Base-by-base conservation (phyloP, 345 rosid species). In the Gossypium arboreum region DNA sequence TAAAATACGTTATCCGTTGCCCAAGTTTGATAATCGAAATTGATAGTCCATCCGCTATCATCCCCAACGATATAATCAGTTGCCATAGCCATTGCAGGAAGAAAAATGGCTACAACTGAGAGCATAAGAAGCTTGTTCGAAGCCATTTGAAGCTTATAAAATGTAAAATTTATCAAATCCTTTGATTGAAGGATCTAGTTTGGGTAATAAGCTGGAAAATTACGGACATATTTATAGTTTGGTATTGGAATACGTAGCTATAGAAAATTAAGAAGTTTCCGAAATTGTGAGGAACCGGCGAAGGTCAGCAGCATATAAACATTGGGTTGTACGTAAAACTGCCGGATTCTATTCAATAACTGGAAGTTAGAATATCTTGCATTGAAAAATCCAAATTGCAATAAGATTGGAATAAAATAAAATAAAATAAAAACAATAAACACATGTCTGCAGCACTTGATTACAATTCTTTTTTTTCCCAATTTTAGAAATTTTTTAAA, bases 51-150 rank as follows among this genome's bases (percentile, higher is more conserved):
- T 20, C 86, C 84, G 3, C 50, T 13, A 0, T 55, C 68, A 64
- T 75, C 88, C 3, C 86, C 88, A 11, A 85, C 86, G 9, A 73
- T 50, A 43, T 67, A 64, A 3, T 81, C 77, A 2, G 73, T 76
- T 2, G 86, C 86, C 63, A 66, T 27, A 17, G 79, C 70, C 7
- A 78, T 16, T 12, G 80, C 15, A 13, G 83, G 84, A 27, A 80
- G 73, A 73, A 80, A 25, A 2, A 78, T 69, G 17, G 73, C 77
- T 2, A 71, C 39, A 52, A 78, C 27, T 8, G 81, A 74, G 3
- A 85, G 39, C 16, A 39, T 55, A 61, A 75, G 9, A 25, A 72
- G 41, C 54, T 27, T 47, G 34, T 41, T 41, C 25, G 74, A 74
- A 64, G 78, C 81, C 87, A 84, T 84, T 81, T 63, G 51, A 63